Evolutionary conservation across 192 early-diverging fungal genomes (phyloP).

Genomic region (Coemansia sp.): DNA sequence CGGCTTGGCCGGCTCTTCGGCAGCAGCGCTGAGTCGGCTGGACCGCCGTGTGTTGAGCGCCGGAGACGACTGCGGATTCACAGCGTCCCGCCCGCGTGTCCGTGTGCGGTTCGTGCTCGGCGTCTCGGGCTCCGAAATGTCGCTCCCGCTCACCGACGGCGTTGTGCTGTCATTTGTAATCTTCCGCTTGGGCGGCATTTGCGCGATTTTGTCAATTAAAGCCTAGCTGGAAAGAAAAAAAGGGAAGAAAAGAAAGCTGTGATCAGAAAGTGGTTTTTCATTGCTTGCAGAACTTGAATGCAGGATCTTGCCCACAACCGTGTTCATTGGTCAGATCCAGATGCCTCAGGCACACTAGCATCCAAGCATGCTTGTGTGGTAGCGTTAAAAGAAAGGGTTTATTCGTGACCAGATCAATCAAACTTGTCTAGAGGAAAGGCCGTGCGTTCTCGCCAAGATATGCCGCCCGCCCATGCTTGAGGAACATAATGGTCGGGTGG

Average conservation of each 20-base stretch:
- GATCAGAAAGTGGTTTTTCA: too few relatives aligned
- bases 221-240: too few relatives aligned
- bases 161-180: slow-evolving; percentile 5
- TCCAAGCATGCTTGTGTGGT: too few relatives aligned
- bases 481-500: slow-evolving; percentile 24
- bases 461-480: slow-evolving; percentile 31
- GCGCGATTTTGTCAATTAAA: too few relatives aligned
- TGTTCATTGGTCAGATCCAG: too few relatives aligned
- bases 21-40: slow-evolving; percentile 21
- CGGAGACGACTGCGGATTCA: slow-evolving; percentile 16
- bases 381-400: too few relatives aligned
- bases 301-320: too few relatives aligned
- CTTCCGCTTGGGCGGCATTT: slow-evolving; percentile 45
- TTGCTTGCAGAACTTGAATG: too few relatives aligned
- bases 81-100: slow-evolving; percentile 11
- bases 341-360: too few relatives aligned
- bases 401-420: too few relatives aligned
- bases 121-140: slow-evolving; percentile 20
- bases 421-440: slow-evolving; percentile 21
- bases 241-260: too few relatives aligned
- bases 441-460: slow-evolving; percentile 29
- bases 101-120: slow-evolving; percentile 10
- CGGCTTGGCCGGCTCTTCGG: slow-evolving; percentile 22
- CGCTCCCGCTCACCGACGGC: slow-evolving; percentile 16
- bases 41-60: slow-evolving; percentile 39